Evolutionary conservation across 768 basidiomycete genomes (phyloP).

Genomic region (Phanerochaete carnosa): DNA sequence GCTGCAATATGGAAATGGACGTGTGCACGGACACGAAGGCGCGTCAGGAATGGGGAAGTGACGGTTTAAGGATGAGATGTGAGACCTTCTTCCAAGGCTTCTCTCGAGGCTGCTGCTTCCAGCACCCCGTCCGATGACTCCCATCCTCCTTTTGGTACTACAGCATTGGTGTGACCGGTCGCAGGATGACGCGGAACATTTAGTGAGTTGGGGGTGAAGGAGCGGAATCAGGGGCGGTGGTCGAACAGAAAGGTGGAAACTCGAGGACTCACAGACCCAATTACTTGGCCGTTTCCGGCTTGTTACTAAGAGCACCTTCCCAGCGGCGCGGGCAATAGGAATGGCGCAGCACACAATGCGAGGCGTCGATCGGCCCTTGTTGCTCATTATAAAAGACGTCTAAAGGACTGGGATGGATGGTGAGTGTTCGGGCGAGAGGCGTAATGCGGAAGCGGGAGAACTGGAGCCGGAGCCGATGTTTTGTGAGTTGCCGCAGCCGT

Average conservation of each 20-base stretch:
- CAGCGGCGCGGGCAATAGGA: constrained; percentile 69
- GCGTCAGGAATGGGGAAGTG: constrained; percentile 43
- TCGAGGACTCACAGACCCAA: constrained; percentile 80
- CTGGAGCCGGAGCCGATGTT: not conserved
- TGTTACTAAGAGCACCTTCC: constrained; percentile 80
- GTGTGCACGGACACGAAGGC: constrained; percentile 29
- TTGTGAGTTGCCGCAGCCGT: constrained; percentile 1
- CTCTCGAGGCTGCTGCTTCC: constrained; percentile 86
- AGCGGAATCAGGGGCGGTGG: not conserved
- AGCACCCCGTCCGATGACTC: constrained; percentile 77
- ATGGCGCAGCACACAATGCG: constrained; percentile 91
- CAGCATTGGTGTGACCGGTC: not conserved
- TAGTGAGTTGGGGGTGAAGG: constrained; percentile 2
- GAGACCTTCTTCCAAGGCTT: constrained; percentile 97
- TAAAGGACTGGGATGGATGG: constrained; percentile 2
- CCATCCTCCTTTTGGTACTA: constrained; percentile 94
- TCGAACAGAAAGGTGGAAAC: constrained; percentile 11
- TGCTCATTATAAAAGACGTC: constrained; percentile 34
- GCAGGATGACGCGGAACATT: not conserved
- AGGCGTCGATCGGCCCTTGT: constrained; percentile 74
- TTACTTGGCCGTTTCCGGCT: constrained; percentile 76
- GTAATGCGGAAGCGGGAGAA: constrained; percentile 1
- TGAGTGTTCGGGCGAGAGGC: not conserved
- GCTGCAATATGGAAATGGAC: constrained; percentile 51
- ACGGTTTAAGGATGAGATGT: constrained; percentile 78